Evolutionary conservation across 2,329 filamentous ascomycete genomes (phyloP).

Genomic region (Exophiala aquamarina): DNA sequence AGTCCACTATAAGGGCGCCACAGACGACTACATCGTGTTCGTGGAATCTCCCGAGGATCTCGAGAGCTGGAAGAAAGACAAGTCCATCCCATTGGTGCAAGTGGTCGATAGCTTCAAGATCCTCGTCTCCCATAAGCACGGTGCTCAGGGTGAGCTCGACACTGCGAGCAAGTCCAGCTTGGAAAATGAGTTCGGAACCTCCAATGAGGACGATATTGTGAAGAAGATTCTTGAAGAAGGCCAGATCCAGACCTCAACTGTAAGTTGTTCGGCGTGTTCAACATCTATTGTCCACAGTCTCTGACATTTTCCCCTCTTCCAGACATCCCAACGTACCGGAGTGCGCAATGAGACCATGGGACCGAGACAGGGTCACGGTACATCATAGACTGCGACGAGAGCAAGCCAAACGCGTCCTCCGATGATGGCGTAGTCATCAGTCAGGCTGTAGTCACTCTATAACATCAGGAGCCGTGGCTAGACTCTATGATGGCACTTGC

Average conservation of each 20-base stretch:
- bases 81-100: slow-evolving; percentile 72
- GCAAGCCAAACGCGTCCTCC: too few relatives aligned
- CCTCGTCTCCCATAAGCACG: slow-evolving; percentile 85
- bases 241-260: slow-evolving; percentile 61
- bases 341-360: slow-evolving; percentile 27
- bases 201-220: slow-evolving; percentile 76
- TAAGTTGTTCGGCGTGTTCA: slow-evolving; percentile 36
- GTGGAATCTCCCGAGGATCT: slow-evolving; percentile 62
- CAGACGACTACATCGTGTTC: slow-evolving; percentile 69
- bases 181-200: slow-evolving; percentile 84
- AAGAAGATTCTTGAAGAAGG: slow-evolving; percentile 79
- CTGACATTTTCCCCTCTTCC: not conserved
- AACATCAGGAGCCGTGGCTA: too few relatives aligned
- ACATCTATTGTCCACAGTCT: too few relatives aligned
- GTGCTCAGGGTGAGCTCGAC: slow-evolving; percentile 77
- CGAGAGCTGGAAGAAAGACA: slow-evolving; percentile 78
- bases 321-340: slow-evolving; percentile 22
- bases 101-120: slow-evolving; percentile 88
- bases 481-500: too few relatives aligned
- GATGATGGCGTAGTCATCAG: too few relatives aligned
- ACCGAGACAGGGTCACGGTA: slow-evolving; percentile 22
- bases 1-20: slow-evolving; percentile 79
- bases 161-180: slow-evolving; percentile 71
- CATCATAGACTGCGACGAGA: slow-evolving; percentile 8
- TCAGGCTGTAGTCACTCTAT: too few relatives aligned